Evolutionary conservation across 768 basidiomycete genomes (phyloP).

Genomic region (Agrocybe praecox): DNA sequence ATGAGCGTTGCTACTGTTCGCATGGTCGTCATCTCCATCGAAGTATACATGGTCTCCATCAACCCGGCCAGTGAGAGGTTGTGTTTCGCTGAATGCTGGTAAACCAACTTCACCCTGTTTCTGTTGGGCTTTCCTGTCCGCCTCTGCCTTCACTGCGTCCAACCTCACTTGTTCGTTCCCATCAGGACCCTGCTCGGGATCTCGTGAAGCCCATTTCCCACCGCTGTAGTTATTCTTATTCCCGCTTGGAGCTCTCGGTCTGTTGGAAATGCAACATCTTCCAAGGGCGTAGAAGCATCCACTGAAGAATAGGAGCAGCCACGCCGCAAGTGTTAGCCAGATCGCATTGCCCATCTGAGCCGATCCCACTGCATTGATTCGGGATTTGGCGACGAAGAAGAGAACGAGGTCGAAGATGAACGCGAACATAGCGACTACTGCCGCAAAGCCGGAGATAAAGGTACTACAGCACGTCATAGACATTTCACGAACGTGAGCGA

Average conservation of each 20-base stretch:
- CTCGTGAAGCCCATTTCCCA: conserved; percentile 39
- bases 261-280: conserved; percentile 77
- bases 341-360: conserved; percentile 87
- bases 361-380: conserved; percentile 78
- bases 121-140: conserved; percentile 76
- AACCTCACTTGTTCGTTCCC: conserved; percentile 70
- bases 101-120: conserved; percentile 64
- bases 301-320: conserved; percentile 85
- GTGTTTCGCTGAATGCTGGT: conserved; percentile 74
- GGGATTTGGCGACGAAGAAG: conserved; percentile 86
- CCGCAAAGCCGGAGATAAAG: conserved; percentile 80
- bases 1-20: conserved; percentile 21
- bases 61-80: conserved; percentile 64
- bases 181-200: conserved; percentile 32
- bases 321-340: conserved; percentile 90
- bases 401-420: conserved; percentile 93
- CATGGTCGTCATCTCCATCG: conserved; percentile 45
- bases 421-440: conserved; percentile 76
- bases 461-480: conserved; percentile 84
- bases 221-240: conserved; percentile 22
- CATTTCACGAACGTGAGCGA: conserved; percentile 88
- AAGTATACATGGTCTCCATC: conserved; percentile 59
- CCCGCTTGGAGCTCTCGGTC: conserved; percentile 21
- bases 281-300: conserved; percentile 88
- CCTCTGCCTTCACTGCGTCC: conserved; percentile 86